Evolutionary conservation across 192 early-diverging fungal genomes (phyloP).

Genomic region (Obelidium mucronatum): DNA sequence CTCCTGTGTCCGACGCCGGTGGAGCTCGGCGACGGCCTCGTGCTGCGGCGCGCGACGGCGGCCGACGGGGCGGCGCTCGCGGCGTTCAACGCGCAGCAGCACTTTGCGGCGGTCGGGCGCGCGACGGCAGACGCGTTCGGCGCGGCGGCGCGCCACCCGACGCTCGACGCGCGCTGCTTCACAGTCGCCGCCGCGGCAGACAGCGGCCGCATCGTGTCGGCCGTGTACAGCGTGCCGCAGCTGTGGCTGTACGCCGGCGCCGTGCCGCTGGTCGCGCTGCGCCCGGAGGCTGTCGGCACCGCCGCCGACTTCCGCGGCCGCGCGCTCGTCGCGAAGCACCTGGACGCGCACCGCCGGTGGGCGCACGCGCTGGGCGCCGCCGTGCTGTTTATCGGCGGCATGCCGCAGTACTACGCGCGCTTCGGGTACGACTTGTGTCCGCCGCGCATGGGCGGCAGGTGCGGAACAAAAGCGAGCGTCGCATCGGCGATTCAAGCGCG

Average conservation of each 20-base stretch:
- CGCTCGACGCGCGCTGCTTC: constrained; percentile 20
- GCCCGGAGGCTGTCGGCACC: constrained; percentile 35
- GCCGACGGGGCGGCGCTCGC: constrained; percentile 17
- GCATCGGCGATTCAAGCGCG: neutral
- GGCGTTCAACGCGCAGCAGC: constrained; percentile 29
- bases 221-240: constrained; percentile 30
- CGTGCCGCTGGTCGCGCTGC: constrained; percentile 24
- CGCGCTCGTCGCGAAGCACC: constrained; percentile 20
- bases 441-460: neutral
- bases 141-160: constrained; percentile 5
- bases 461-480: neutral
- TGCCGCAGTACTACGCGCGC: constrained; percentile 34
- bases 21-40: constrained; percentile 22
- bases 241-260: constrained; percentile 12
- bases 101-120: constrained; percentile 20
- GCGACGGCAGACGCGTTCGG: neutral
- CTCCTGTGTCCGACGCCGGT: constrained; percentile 29
- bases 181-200: constrained; percentile 36
- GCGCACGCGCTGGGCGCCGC: constrained; percentile 19
- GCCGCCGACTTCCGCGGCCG: constrained; percentile 10
- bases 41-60: constrained; percentile 8
- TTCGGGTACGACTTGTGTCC: constrained; percentile 34
- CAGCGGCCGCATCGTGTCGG: constrained; percentile 14
- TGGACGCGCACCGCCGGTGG: constrained; percentile 36
- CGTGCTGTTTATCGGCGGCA: constrained; percentile 36